Base-by-base conservation (phyloP, 768 basidiomycete species). In the Galerina marginata region DNA sequence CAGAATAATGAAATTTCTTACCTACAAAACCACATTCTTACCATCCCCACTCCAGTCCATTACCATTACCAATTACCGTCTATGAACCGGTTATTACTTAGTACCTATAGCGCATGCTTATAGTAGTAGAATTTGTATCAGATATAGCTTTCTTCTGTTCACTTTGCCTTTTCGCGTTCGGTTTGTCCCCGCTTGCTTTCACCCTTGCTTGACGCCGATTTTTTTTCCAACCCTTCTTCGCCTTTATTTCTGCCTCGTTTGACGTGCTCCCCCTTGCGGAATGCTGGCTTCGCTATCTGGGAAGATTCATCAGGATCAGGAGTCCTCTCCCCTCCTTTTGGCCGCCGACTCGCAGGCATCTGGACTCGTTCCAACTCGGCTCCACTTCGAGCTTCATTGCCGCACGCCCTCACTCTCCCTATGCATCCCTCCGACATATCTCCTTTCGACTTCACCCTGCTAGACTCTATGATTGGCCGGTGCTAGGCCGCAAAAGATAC, bases 61-160 rank as follows among this genome's bases (percentile, higher is more conserved):
- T 20, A 20, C 7, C 29, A 33, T 33, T 33, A 33, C 29, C 29
- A 7, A 33, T 33, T 33, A 33, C 29, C 29, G 29, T 33, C 29
- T 33, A 33, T 33, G 29, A 33, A 33, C 33, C 40, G 29, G 38
- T 48, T 56, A 26, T 15, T 43, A 38, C 23, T 45, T 20, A 23
- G 39, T 47, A 26, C 51, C 44, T 23, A 14, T 39, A 54, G 40
- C 56, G 46, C 25, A 44, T 16, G 37, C 23, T 16, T 26, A 33
- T 54, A 40, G 25, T 51, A 55, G 53, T 58, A 62, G 58, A 58
- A 45, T 47, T 62, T 75, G 74, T 74, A 75, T 74, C 72, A 74
- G 65, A 72, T 74, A 74, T 74, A 73, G 61, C 69, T 65, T 48
- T 51, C 33, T 16, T 47, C 48, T 33, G 55, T 40, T 9, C 5